phyloP scores from a whole-genome alignment of 352 stramenopile species.

The Phytopythium delawarense region DNA sequence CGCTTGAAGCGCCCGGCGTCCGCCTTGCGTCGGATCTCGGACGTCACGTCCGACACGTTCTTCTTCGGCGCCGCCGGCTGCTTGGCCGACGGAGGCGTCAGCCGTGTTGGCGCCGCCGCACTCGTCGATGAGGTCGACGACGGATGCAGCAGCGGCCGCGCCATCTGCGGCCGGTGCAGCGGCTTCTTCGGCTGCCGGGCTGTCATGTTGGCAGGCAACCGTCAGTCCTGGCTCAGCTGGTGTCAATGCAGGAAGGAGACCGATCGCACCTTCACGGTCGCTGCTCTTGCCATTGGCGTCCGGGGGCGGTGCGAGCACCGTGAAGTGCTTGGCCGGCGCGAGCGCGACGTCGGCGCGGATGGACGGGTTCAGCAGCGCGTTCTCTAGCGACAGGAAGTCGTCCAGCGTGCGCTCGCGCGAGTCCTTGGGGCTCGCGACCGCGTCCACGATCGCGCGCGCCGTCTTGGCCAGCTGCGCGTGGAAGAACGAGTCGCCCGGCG shows the following conservation, averaged over 20 bases:
- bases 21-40: constrained; percentile 79
- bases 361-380: constrained; percentile 56
- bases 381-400: constrained; percentile 66
- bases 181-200: constrained; percentile 28
- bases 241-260: background rate
- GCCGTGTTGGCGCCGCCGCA: constrained; percentile 17
- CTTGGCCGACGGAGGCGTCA: constrained; percentile 24
- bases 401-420: constrained; percentile 26
- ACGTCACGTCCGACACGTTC: constrained; percentile 69
- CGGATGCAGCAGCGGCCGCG: constrained; percentile 19
- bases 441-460: constrained; percentile 34
- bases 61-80: constrained; percentile 40
- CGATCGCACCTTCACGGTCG: constrained; percentile 13
- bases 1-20: constrained; percentile 81
- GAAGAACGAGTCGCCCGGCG: constrained; percentile 54
- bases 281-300: constrained; percentile 20
- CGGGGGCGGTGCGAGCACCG: constrained; percentile 45
- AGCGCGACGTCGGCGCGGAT: constrained; percentile 41
- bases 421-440: constrained; percentile 16
- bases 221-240: no score
- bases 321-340: constrained; percentile 53
- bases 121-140: constrained; percentile 13
- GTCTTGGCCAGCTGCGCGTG: constrained; percentile 49
- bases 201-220: background rate
- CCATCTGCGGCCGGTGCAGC: constrained; percentile 44